Percentiles rank a stretch among this genome's conserved stretches.
Evolutionary conservation across 73 alveolate genomes (phyloP).

Genomic region (Tetrahymena elliotti): DNA sequence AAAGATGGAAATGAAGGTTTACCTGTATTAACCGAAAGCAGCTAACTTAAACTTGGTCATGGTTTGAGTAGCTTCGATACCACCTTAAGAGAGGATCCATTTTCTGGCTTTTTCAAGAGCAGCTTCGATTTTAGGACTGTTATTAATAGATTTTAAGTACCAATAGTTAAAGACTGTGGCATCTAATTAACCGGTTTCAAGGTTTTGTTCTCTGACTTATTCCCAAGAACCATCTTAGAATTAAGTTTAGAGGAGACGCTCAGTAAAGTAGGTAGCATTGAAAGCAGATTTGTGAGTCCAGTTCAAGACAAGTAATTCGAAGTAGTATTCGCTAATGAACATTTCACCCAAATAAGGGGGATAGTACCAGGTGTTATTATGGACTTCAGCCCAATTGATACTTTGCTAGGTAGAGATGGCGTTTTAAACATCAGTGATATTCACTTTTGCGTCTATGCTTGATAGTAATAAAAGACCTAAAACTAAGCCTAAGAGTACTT

Average conservation of each 20-base stretch:
- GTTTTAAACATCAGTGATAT: not conserved
- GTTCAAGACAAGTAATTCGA: slow-evolving; percentile 14
- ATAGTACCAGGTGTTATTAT: slow-evolving; percentile 5
- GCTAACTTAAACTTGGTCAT: slow-evolving; percentile 31
- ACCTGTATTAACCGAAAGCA: slow-evolving; percentile 18
- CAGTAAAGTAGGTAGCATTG: not conserved
- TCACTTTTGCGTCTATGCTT: not conserved
- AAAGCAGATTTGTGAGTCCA: slow-evolving; percentile 1
- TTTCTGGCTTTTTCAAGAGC: slow-evolving; percentile 1
- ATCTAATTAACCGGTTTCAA: slow-evolving; percentile 7
- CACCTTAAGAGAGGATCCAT: slow-evolving; percentile 11
- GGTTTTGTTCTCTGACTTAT: slow-evolving; percentile 3
- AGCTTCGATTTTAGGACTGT: not conserved
- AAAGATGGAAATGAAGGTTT: not conserved
- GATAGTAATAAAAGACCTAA: not conserved
- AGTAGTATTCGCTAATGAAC: slow-evolving; percentile 25
- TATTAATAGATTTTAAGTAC: slow-evolving; percentile 9
- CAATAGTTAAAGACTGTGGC: slow-evolving; percentile 25
- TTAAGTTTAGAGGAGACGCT: slow-evolving; percentile 4
- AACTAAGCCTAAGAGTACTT: not conserved
- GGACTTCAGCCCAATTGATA: not conserved
- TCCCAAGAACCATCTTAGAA: slow-evolving; percentile 37
- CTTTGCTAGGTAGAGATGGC: not conserved
- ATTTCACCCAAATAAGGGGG: slow-evolving; percentile 28
- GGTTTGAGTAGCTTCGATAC: slow-evolving; percentile 17